Evolutionary conservation across 768 basidiomycete genomes (phyloP).

Genomic region (Lyophyllum decastes): DNA sequence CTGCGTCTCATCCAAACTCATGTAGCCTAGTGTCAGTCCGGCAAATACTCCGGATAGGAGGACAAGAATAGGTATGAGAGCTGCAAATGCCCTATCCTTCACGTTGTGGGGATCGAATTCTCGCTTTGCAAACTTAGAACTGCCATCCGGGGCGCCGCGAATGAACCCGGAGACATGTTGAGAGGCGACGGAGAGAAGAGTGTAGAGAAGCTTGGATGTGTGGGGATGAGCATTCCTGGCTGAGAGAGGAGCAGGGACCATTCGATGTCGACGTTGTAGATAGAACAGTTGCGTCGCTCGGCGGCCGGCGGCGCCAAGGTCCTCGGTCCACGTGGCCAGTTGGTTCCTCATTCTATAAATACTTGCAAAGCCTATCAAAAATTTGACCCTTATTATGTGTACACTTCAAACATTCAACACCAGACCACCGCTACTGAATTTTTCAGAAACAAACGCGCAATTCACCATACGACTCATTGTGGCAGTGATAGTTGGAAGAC

Average conservation of each 20-base stretch:
- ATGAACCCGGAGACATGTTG: constrained; percentile 46
- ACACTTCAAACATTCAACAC: too few relatives aligned
- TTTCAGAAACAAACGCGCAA: too few relatives aligned
- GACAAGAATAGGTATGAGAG: constrained; percentile 84
- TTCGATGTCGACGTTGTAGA: constrained; percentile 29
- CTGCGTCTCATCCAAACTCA: constrained; percentile 92
- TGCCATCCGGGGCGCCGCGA: constrained; percentile 18
- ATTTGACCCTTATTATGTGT: too few relatives aligned
- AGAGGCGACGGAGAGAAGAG: constrained; percentile 41
- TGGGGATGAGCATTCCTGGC: constrained; percentile 30
- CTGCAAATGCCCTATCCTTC: constrained; percentile 39
- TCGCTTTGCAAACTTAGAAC: constrained; percentile 22
- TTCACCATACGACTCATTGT: too few relatives aligned
- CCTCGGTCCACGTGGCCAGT: not conserved
- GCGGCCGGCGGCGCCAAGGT: too few relatives aligned
- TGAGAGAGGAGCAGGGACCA: constrained; percentile 43
- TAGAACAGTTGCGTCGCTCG: not conserved
- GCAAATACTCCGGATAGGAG: constrained; percentile 85
- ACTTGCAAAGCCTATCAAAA: too few relatives aligned
- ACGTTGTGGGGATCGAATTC: constrained; percentile 30
- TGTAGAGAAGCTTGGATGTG: constrained; percentile 46
- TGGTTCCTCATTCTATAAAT: too few relatives aligned
- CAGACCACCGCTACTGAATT: too few relatives aligned
- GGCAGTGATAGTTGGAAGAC: too few relatives aligned
- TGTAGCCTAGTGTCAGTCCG: constrained; percentile 89